These are phyloP conservation scores for Sophora flavescens DNA, from an alignment of 306 rosid species.

Conservation along the genomic window DNA sequence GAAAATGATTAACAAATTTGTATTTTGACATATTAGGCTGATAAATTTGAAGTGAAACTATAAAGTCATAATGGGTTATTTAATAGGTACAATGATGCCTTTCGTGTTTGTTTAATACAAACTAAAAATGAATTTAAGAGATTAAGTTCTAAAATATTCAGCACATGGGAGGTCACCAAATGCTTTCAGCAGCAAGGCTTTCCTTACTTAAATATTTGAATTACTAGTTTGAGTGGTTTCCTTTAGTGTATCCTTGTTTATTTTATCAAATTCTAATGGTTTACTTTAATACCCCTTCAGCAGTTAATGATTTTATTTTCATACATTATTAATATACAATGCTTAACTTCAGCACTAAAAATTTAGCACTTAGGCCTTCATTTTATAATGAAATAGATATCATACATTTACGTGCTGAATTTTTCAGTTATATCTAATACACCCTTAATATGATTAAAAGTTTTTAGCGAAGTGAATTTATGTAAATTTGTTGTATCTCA, in stretches of 20 bases:
- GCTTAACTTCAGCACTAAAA: slow-evolving; percentile 8
- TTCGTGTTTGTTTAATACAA: not conserved
- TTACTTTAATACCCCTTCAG: not conserved
- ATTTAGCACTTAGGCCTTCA: not conserved
- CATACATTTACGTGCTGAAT: not conserved
- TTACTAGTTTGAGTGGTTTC: slow-evolving; percentile 1
- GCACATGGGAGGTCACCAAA: slow-evolving; percentile 10
- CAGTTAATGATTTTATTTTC: not conserved
- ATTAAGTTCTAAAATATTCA: not conserved
- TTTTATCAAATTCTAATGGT: not conserved
- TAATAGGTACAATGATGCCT: not conserved
- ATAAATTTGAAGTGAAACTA: slow-evolving; percentile 9
- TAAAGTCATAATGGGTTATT: not conserved
- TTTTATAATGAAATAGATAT: too few species aligned
- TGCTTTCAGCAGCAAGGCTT: slow-evolving; percentile 23
- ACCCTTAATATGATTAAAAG: slow-evolving; percentile 21
- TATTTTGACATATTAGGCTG: slow-evolving; percentile 3
- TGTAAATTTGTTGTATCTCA: not conserved
- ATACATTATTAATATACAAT: not conserved
- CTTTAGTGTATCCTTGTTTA: slow-evolving; percentile 17
- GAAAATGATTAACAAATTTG: slow-evolving; percentile 19
- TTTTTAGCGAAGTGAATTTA: not conserved
- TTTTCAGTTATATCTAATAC: not conserved
- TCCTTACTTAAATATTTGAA: not conserved
- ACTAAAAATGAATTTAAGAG: not conserved